Evolutionary conservation across 2,329 filamentous ascomycete species (phyloP).

Genomic region (Pseudogymnoascus sp.): DNA sequence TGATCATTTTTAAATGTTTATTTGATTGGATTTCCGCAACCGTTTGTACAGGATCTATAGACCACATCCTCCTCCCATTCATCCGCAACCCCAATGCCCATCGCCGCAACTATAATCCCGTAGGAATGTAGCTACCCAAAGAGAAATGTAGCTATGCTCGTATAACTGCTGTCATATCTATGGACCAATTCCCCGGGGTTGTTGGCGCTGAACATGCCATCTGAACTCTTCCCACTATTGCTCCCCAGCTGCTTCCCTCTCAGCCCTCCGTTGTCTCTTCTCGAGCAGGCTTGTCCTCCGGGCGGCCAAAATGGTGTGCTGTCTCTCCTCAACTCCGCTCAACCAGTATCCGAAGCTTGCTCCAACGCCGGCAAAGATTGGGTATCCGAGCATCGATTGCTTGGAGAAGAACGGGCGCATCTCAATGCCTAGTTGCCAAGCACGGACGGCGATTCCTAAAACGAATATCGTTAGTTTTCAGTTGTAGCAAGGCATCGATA

Average conservation of each 20-base stretch:
- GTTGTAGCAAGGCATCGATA: background rate
- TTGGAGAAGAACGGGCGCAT: slow-evolving; percentile 91
- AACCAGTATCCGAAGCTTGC: slow-evolving; percentile 97
- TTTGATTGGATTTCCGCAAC: slow-evolving; percentile 6
- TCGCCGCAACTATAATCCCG: background rate
- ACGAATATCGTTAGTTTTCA: background rate
- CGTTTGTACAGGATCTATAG: background rate
- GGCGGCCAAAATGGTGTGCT: slow-evolving; percentile 67
- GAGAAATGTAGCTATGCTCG: background rate
- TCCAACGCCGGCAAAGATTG: slow-evolving; percentile 75
- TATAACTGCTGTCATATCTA: background rate
- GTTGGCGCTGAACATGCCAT: background rate
- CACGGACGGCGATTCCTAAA: slow-evolving; percentile 77
- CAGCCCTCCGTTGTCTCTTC: slow-evolving; percentile 75
- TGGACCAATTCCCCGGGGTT: background rate
- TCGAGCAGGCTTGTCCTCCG: slow-evolving; percentile 75
- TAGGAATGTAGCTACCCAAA: background rate
- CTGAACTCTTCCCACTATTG: slow-evolving; percentile 14
- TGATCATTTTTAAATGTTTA: background rate
- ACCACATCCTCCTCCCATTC: background rate
- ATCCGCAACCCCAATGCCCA: background rate
- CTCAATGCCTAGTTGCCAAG: slow-evolving; percentile 97
- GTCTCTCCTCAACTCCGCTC: slow-evolving; percentile 77
- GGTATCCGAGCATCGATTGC: slow-evolving; percentile 83
- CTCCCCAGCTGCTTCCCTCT: slow-evolving; percentile 48